Evolutionary conservation across 371 early-diverging fungal genomes (phyloP).

Genomic region (Apophysomyces elegans): DNA sequence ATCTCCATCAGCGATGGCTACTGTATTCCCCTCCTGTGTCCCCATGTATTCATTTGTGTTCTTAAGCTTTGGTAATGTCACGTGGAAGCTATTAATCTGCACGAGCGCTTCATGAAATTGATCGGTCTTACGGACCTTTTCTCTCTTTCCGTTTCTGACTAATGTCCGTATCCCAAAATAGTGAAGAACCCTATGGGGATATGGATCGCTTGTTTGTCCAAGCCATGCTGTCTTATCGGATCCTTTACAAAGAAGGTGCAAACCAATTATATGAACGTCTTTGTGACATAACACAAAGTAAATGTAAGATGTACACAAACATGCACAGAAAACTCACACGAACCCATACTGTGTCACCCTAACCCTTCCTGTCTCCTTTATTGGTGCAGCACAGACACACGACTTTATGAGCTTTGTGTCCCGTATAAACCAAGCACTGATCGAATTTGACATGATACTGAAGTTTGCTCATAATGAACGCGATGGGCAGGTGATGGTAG

Average conservation of each 20-base stretch:
- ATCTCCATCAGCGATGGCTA: too few species aligned
- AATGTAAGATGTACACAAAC: neutral
- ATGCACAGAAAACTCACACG: neutral
- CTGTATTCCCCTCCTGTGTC: too few species aligned
- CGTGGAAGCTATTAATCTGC: too few species aligned
- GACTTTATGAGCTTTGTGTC: neutral
- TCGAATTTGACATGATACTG: neutral
- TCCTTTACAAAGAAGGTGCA: neutral
- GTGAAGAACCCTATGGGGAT: neutral
- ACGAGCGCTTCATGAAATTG: too few species aligned
- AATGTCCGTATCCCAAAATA: neutral
- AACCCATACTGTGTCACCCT: too few species aligned
- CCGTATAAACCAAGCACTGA: neutral
- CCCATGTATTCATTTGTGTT: too few species aligned
- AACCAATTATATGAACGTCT: neutral
- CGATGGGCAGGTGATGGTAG: neutral
- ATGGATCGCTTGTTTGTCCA: neutral
- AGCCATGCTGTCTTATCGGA: neutral
- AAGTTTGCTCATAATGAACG: neutral
- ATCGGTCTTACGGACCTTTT: neutral
- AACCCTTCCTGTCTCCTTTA: neutral
- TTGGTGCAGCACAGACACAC: neutral
- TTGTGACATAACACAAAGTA: neutral
- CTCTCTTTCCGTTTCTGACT: slow-evolving; percentile 1
- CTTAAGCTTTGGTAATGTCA: too few species aligned